phyloP scores from a whole-genome alignment of 2,329 filamentous ascomycete genomes.

The Cercospora sp. region DNA sequence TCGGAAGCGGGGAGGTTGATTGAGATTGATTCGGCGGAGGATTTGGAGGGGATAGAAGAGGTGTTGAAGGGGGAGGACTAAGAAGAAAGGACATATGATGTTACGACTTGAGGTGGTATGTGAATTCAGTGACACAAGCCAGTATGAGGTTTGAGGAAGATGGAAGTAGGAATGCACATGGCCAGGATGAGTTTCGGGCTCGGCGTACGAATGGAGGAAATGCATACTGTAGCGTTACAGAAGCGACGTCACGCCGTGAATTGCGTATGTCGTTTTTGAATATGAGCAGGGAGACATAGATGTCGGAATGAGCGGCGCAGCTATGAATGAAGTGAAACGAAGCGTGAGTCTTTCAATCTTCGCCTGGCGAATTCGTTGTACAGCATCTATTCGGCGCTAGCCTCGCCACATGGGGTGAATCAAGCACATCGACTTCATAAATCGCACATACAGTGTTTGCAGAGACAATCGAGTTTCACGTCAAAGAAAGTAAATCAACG shows the following conservation, averaged over 20 bases:
- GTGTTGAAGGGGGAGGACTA: slow-evolving; percentile 55
- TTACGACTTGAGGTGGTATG: not conserved
- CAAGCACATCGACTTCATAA: not conserved
- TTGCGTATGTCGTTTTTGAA: not conserved
- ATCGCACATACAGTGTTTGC: not conserved
- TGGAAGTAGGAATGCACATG: too few relatives aligned
- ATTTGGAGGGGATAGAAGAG: slow-evolving; percentile 76
- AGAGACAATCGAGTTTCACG: not conserved
- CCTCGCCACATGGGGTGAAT: not conserved
- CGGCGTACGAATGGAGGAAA: not conserved
- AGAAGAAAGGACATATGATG: not conserved
- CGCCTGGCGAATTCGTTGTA: not conserved
- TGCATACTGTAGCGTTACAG: not conserved
- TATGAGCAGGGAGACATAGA: not conserved
- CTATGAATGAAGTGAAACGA: not conserved
- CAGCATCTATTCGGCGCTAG: not conserved
- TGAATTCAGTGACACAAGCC: too few relatives aligned
- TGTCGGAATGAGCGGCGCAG: not conserved
- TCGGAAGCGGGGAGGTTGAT: slow-evolving; percentile 86
- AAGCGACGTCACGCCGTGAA: not conserved
- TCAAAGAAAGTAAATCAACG: not conserved
- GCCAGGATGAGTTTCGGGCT: not conserved
- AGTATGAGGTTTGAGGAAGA: too few relatives aligned
- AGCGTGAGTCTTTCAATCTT: not conserved
- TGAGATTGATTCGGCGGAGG: slow-evolving; percentile 78